A percentile compares a stretch with the other conserved stretches of the same genome.
phyloP scores from a whole-genome alignment of 345 rosid genomes.

The Adansonia digitata region DNA sequence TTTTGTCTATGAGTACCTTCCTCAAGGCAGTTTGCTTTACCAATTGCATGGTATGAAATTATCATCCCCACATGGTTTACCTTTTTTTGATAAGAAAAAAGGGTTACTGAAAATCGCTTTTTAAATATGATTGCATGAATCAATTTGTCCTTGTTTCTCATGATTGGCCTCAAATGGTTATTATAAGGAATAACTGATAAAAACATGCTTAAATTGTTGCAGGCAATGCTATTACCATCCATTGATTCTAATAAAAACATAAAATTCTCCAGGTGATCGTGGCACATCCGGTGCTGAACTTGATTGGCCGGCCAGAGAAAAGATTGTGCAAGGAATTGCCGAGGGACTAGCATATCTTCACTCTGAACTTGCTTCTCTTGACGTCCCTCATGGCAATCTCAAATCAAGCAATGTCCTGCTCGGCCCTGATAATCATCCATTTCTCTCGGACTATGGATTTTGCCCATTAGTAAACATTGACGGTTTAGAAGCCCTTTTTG shows the following conservation, averaged over 20 bases:
- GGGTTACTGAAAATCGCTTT: too few species aligned
- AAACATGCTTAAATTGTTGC: too few species aligned
- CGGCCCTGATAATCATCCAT: slow-evolving; percentile 45
- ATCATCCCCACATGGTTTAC: neutral
- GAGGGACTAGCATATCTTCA: slow-evolving; percentile 56
- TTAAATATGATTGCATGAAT: too few species aligned
- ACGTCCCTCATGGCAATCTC: slow-evolving; percentile 78
- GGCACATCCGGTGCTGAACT: slow-evolving; percentile 36
- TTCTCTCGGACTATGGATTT: slow-evolving; percentile 59
- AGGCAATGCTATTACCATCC: neutral
- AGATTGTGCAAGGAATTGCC: slow-evolving; percentile 58
- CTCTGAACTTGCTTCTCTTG: slow-evolving; percentile 33
- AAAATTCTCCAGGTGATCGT: slow-evolving; percentile 35
- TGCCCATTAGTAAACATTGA: slow-evolving; percentile 30
- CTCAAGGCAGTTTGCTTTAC: slow-evolving; percentile 61
- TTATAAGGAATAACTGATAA: too few species aligned
- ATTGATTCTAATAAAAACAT: neutral
- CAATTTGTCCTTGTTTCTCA: too few species aligned
- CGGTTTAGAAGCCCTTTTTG: slow-evolving; percentile 36
- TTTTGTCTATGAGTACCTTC: slow-evolving; percentile 47
- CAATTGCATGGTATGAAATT: slow-evolving; percentile 45
- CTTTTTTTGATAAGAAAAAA: neutral
- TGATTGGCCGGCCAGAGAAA: slow-evolving; percentile 56
- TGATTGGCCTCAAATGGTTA: neutral
- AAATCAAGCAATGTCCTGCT: slow-evolving; percentile 78